Conservation (phyloP, 1,284 basidiomycete species). For the Apiotrichum montevideense region DNA sequence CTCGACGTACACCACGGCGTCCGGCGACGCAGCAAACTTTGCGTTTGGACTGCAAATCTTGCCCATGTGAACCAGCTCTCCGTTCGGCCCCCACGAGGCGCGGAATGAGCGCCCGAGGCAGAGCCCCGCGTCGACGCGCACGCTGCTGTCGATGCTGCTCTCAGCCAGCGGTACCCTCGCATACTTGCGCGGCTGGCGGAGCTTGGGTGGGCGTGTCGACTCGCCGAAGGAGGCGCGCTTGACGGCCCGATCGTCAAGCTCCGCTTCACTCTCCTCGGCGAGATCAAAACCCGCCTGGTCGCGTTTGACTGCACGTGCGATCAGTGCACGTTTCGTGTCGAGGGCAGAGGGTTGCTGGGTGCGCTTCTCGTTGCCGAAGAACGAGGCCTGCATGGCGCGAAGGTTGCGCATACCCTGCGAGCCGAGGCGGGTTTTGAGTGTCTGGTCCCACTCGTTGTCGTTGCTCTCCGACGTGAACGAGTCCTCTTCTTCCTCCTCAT, state of each 20-base stretch:
- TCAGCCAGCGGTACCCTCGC: conserved; percentile 29
- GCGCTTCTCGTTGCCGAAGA: conserved; percentile 54
- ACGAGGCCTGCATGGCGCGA: conserved; percentile 83
- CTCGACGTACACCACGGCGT: conserved; percentile 29
- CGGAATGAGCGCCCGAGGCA: conserved; percentile 82
- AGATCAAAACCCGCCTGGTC: conserved; percentile 47
- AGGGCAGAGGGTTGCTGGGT: background rate
- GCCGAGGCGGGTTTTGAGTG: conserved; percentile 49
- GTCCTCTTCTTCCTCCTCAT: conserved; percentile 29
- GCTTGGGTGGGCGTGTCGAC: conserved; percentile 58
- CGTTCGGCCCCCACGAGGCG: conserved; percentile 81
- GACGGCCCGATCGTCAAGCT: conserved; percentile 57
- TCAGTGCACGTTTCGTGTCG: conserved; percentile 3
- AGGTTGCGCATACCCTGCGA: conserved; percentile 69
- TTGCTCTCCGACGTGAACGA: conserved; percentile 17
- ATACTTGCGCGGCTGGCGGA: conserved; percentile 47
- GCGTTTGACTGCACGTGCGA: conserved; percentile 12
- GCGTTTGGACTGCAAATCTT: conserved; percentile 56
- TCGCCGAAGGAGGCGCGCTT: conserved; percentile 73
- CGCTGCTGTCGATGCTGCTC: conserved; percentile 52
- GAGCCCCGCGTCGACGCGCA: conserved; percentile 72
- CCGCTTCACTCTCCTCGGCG: conserved; percentile 70
- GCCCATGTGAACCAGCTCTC: conserved; percentile 69
- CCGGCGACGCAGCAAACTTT: conserved; percentile 20
- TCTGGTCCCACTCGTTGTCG: conserved; percentile 22